These are phyloP conservation scores for Candida corydali DNA, from an alignment of 805 yeast genomes.

Conservation along the genomic window DNA sequence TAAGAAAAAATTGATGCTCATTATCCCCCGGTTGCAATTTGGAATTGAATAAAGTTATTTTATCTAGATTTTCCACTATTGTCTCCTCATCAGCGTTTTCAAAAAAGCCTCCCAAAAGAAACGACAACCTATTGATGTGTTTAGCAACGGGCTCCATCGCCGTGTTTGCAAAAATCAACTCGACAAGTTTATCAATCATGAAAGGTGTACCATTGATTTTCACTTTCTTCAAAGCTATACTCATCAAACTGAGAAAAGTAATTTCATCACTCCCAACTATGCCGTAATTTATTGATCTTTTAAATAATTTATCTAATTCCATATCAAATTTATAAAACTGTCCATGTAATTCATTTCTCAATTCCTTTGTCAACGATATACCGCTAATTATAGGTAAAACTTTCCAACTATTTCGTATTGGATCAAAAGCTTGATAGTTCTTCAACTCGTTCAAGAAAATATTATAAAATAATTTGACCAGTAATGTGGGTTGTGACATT, in stretches of 20 bases:
- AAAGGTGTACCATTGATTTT: slow-evolving; percentile 15
- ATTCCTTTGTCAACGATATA: slow-evolving; percentile 30
- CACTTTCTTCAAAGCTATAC: slow-evolving; percentile 30
- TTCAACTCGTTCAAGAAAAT: slow-evolving; percentile 30
- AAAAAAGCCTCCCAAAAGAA: slow-evolving; percentile 37
- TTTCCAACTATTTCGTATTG: slow-evolving; percentile 38
- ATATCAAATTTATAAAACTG: slow-evolving; percentile 33
- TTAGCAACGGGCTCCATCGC: slow-evolving; percentile 41
- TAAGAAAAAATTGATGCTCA: slow-evolving; percentile 18
- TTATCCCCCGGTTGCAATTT: neutral
- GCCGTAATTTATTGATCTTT: slow-evolving; percentile 19
- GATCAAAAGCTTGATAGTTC: slow-evolving; percentile 27
- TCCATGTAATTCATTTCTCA: slow-evolving; percentile 31
- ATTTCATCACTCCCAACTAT: slow-evolving; percentile 21
- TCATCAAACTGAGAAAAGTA: slow-evolving; percentile 26
- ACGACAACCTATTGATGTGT: slow-evolving; percentile 47
- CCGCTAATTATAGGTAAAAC: slow-evolving; percentile 47
- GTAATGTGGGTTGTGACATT: slow-evolving; percentile 46
- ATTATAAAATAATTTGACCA: slow-evolving; percentile 41
- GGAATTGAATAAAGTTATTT: slow-evolving; percentile 28
- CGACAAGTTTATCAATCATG: slow-evolving; percentile 15
- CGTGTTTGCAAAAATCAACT: slow-evolving; percentile 18
- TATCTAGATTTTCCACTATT: slow-evolving; percentile 15
- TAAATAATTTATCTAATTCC: slow-evolving; percentile 24
- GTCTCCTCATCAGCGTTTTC: slow-evolving; percentile 16